Evolutionary conservation across 2,329 filamentous ascomycete genomes (phyloP), one percentile per base, ranked within the genome.

Genomic region (Colletotrichum musicola): DNA sequence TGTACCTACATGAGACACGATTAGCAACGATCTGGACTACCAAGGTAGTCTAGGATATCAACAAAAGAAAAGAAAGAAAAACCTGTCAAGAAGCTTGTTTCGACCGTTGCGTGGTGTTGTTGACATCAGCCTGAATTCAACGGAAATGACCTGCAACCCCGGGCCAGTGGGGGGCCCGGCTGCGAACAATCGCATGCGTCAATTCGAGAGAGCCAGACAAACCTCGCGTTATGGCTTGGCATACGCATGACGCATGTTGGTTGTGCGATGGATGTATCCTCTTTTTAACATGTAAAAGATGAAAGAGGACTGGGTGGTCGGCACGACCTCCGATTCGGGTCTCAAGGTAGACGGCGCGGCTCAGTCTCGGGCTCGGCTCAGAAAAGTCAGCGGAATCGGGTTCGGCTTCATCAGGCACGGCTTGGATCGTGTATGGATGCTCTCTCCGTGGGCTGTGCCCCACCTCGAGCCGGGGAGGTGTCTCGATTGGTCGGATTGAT

Each of bases 81-180:
- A 14, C 20, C 12, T 38, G 20, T 18, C 40, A 30, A n/a, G 61
- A 55, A 66, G 64, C 64, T 63, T 58, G 30, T 58, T 44, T 22
- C 14, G 49, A 56, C 55, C 27, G 16, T 47, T 46, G 40, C n/a
- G 27, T 42, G 35, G 20, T n/a, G 49, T 27, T 46, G 30, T 27
- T 50, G 40, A 18, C 44, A 53, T 69, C 51, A 67, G 63, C 44
- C 67, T 69, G 57, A 69, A 58, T 67, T 30, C 30, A 30, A 25
- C n/a, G 27, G 18, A 49, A 13, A 27, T 62, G 53, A 35, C 53
- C 56, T 30, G 56, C 22, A 9, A 40, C 50, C 42, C 64, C 44
- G 44, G 59, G 18, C 50, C 35, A 18, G 27, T 16, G 20, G n/a
- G 51, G 51, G 16, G 20, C 22, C 22, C 22, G 22, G 4, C 13